A percentile compares a stretch with the other conserved stretches of the same genome.
phyloP scores from a whole-genome alignment of 768 basidiomycete genomes.

The Lactarius deliciosus region DNA sequence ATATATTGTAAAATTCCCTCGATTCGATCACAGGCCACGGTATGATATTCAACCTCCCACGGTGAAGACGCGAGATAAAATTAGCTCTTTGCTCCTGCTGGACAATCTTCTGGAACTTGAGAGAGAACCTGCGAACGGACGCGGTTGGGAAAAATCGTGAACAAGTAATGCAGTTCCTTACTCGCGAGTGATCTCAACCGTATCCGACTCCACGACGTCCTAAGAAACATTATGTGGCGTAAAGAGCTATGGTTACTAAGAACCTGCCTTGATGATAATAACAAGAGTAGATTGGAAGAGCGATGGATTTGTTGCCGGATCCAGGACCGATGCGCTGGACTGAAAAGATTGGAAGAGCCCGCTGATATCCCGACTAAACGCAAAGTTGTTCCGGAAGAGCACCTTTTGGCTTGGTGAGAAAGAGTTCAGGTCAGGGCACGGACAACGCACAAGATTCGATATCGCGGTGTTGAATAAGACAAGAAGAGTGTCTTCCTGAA shows the following conservation, averaged over 20 bases:
- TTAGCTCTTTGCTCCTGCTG: slow-evolving; percentile 59
- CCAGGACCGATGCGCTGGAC: slow-evolving; percentile 54
- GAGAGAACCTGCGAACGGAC: slow-evolving; percentile 45
- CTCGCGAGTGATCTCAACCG: slow-evolving; percentile 57
- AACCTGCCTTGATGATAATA: slow-evolving; percentile 59
- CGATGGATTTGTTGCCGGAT: slow-evolving; percentile 56
- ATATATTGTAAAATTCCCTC: slow-evolving; percentile 56
- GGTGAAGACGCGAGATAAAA: slow-evolving; percentile 60
- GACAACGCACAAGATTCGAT: slow-evolving; percentile 53
- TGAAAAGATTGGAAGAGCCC: slow-evolving; percentile 64
- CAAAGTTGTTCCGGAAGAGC: slow-evolving; percentile 65
- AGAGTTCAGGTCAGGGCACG: neutral
- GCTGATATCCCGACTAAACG: slow-evolving; percentile 58
- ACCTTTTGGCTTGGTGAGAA: slow-evolving; percentile 47
- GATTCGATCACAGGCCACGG: slow-evolving; percentile 72
- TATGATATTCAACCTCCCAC: slow-evolving; percentile 54
- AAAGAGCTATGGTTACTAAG: neutral
- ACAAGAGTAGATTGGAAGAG: slow-evolving; percentile 58
- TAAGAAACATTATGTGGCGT: slow-evolving; percentile 30
- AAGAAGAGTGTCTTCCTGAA: slow-evolving; percentile 61
- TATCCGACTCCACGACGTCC: slow-evolving; percentile 66
- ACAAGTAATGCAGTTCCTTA: slow-evolving; percentile 34
- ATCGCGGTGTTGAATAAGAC: slow-evolving; percentile 66
- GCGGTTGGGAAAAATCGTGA: neutral
- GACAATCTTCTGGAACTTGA: slow-evolving; percentile 63